A percentile compares a stretch with the other conserved stretches of the same genome.
phyloP scores from a whole-genome alignment of 2,329 filamentous ascomycete genomes.

The Pseudopithomyces chartarum region DNA sequence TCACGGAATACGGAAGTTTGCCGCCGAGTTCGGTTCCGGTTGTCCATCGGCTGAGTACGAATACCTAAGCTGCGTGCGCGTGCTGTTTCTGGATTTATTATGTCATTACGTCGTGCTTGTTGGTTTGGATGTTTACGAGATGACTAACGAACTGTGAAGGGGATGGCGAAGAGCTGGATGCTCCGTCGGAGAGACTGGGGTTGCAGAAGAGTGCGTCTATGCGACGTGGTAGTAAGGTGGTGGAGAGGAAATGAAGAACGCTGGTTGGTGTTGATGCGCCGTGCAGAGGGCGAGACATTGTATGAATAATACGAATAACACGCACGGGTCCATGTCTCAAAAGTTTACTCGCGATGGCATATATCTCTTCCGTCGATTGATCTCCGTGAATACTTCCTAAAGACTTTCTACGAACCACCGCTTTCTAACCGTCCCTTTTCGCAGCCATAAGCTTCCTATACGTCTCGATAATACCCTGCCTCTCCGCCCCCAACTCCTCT shows the following conservation, averaged over 20 bases:
- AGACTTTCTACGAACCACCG: not conserved
- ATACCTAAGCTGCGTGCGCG: conserved; percentile 23
- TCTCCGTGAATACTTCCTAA: not conserved
- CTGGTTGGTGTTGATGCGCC: not conserved
- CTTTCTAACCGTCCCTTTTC: conserved; percentile 22
- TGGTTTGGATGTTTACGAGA: not conserved
- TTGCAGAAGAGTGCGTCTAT: not conserved
- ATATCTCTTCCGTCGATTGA: not conserved
- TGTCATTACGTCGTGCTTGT: not conserved
- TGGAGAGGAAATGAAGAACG: not conserved
- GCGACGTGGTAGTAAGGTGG: not conserved
- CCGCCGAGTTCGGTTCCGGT: conserved; percentile 85
- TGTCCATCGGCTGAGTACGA: conserved; percentile 63
- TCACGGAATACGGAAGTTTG: conserved; percentile 88
- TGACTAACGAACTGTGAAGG: conserved; percentile 7
- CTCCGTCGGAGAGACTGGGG: not conserved
- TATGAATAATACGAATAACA: not conserved
- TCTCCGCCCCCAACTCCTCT: conserved; percentile 73
- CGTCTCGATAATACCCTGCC: conserved; percentile 72
- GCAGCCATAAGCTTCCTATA: conserved; percentile 71
- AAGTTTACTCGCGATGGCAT: not conserved
- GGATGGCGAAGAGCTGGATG: conserved; percentile 7
- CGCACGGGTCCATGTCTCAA: not conserved
- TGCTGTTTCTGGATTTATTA: conserved; percentile 4
- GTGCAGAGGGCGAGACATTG: not conserved